phyloP scores from a whole-genome alignment of 2,329 filamentous ascomycete genomes.

The Fusarium sp. region DNA sequence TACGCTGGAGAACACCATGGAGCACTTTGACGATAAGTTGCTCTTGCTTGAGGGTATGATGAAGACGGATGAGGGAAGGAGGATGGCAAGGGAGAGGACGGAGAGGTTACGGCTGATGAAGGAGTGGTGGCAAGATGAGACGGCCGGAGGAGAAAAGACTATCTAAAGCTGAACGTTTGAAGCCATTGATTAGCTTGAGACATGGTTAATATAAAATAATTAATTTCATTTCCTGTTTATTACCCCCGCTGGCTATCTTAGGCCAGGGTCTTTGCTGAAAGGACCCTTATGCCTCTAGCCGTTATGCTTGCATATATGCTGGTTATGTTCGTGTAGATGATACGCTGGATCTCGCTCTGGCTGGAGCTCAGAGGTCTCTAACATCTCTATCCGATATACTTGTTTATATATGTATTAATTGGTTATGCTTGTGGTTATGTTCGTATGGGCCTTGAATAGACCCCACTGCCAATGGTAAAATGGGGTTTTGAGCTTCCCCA shows the following conservation, averaged over 20 bases:
- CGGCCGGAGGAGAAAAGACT: slow-evolving; percentile 25
- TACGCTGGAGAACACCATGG: slow-evolving; percentile 75
- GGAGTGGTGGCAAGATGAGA: slow-evolving; percentile 72
- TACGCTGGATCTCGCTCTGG: too few relatives aligned
- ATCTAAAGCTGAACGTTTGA: background rate
- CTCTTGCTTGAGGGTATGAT: slow-evolving; percentile 74
- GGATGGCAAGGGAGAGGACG: slow-evolving; percentile 68
- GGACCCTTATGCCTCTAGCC: too few relatives aligned
- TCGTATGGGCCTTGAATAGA: too few relatives aligned
- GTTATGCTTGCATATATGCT: too few relatives aligned
- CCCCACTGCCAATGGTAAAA: background rate
- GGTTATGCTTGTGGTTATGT: too few relatives aligned
- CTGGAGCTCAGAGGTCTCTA: too few relatives aligned
- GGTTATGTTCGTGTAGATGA: too few relatives aligned
- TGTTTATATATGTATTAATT: too few relatives aligned
- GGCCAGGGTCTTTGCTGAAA: too few relatives aligned
- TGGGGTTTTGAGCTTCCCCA: background rate
- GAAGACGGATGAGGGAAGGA: slow-evolving; percentile 71
- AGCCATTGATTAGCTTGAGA: slow-evolving; percentile 7
- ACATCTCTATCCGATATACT: too few relatives aligned
- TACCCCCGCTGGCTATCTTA: background rate
- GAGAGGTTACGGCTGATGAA: slow-evolving; percentile 67
- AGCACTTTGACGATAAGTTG: slow-evolving; percentile 85
- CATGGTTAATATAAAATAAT: background rate
- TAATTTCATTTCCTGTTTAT: background rate